phyloP scores from a whole-genome alignment of 768 basidiomycete species.

The Floccularia luteovirens region DNA sequence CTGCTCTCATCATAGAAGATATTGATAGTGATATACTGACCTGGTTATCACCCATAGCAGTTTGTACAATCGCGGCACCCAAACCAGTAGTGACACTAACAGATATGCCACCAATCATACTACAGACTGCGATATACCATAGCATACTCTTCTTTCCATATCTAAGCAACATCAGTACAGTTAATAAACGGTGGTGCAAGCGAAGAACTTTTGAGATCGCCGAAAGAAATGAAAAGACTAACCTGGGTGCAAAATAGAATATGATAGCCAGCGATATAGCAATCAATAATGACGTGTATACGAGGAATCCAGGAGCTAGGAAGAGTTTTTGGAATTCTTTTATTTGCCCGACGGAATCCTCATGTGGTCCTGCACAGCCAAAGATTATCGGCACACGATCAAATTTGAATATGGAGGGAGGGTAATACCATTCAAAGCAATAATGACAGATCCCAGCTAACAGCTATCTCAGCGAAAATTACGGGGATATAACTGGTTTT shows the following conservation, averaged over 20 bases:
- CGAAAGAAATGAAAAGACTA: conserved; percentile 13
- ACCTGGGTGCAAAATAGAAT: conserved; percentile 79
- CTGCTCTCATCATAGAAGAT: background rate
- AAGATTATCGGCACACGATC: conserved; percentile 16
- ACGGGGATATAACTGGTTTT: background rate
- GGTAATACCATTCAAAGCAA: conserved; percentile 74
- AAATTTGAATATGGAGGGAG: conserved; percentile 3
- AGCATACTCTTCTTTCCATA: conserved; percentile 92
- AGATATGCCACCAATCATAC: conserved; percentile 92
- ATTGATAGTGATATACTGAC: conserved; percentile 22
- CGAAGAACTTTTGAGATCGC: no score
- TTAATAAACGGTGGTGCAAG: no score
- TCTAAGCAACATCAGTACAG: conserved; percentile 18
- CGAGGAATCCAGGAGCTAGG: conserved; percentile 76
- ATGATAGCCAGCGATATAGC: conserved; percentile 60
- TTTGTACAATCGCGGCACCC: conserved; percentile 84
- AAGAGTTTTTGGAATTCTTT: conserved; percentile 71
- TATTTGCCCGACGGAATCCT: conserved; percentile 65
- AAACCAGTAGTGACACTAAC: conserved; percentile 94
- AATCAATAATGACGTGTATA: conserved; percentile 59
- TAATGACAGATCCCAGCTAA: conserved; percentile 80
- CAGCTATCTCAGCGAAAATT: conserved; percentile 1
- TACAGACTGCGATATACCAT: conserved; percentile 92
- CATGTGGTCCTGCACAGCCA: conserved; percentile 50
- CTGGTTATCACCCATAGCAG: conserved; percentile 71